Percentiles rank a stretch among this genome's conserved stretches.
Conservation (phyloP, 192 early-diverging fungal species). For the Jimgerdemannia flammicorona region DNA sequence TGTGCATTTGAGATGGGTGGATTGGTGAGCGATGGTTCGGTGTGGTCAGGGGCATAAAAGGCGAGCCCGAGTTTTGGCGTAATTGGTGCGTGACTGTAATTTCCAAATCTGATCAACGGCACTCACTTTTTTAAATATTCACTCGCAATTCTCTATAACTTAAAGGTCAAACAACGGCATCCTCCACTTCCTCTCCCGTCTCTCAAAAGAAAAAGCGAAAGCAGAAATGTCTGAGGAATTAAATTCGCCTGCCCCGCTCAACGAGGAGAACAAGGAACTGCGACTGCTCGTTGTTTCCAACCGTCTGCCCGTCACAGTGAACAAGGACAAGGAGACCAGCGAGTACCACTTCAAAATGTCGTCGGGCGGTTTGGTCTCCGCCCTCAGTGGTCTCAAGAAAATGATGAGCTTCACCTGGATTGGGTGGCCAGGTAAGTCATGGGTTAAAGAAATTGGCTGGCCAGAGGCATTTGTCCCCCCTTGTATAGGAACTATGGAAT, state of each 20-base stretch:
- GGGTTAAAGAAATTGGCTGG: neutral
- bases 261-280: conserved; percentile 30
- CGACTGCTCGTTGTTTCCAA: conserved; percentile 93
- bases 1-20: no score
- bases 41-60: no score
- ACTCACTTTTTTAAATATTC: neutral
- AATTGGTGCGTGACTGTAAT: no score
- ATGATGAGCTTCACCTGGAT: conserved; percentile 98
- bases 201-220: neutral
- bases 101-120: no score
- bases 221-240: conserved; percentile 5
- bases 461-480: neutral
- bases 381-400: conserved; percentile 89
- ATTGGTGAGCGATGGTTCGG: no score
- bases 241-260: neutral
- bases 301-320: conserved; percentile 91
- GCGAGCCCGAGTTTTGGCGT: no score
- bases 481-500: no score
- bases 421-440: conserved; percentile 87
- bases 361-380: conserved; percentile 94
- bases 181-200: neutral
- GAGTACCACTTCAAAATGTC: conserved; percentile 72
- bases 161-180: neutral
- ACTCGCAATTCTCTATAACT: neutral
- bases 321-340: conserved; percentile 45